Evolutionary conservation across 2,329 filamentous ascomycete genomes (phyloP), one percentile per base, ranked within the genome.

Genomic region (Exutisphaerella laricina): DNA sequence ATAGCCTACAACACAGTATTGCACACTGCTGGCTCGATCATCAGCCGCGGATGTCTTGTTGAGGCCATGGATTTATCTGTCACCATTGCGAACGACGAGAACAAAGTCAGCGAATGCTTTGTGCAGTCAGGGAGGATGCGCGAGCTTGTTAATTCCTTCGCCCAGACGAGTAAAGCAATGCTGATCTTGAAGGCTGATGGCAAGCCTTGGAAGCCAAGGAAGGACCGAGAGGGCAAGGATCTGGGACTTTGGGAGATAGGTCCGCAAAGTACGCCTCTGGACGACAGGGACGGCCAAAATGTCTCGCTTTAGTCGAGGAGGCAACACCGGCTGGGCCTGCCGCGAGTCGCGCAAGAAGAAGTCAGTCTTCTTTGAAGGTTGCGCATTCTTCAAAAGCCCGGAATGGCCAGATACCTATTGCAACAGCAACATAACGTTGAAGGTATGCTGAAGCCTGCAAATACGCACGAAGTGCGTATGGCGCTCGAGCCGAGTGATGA

Each of bases 61-160:
- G 82, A 90, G 59, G 85, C 83, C 57, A 90, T 98, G 85, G 86
- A 95, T 46, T 71, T 98, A 12, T 82, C 88, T 1, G 80, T 82
- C 1, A 62, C 81, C 2, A 76, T 95, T 38, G 87, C 90, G 2
- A 80, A 84, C 31, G 48, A 56, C 18, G 53, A 54, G 16, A 57
- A 47, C 28, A 52, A 56, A 6, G 46, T 73, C 16, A 60, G 65
- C 14, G 56, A 59, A 18, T 50, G 58, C 21, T 67, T 73, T 39
- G 34, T 66, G 23, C 43, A 64, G 31, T 65, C 67, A 1, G 63
- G 64, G 1, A 50, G 68, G 21, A 71, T 73, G 69, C 56, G 60
- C 16, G 68, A 72, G 56, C 56, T 73, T 13, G 64, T 73, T 17
- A 56, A 61, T 58, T 78, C 77, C 8, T 81, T 97, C 60, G 88